Base-by-base conservation (phyloP, 148 eudicot species). In the Amaranthus cruentus region DNA sequence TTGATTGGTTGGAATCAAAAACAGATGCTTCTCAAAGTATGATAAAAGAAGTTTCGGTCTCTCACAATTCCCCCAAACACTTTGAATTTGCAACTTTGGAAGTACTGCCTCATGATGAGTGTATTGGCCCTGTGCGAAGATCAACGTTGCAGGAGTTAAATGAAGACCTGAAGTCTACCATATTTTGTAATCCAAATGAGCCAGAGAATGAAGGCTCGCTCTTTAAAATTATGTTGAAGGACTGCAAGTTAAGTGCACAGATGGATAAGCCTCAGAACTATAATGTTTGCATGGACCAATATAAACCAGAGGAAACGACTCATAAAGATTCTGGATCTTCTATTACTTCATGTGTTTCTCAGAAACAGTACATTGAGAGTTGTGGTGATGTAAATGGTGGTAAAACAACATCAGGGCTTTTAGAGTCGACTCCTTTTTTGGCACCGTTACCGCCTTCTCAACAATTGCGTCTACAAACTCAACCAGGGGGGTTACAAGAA, bases 1-100 rank as follows among this genome's bases (percentile, higher is more conserved):
- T 89, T 66, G 98, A 91, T 81, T 94, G 98, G 98, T 70, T 85
- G 75, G 81, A 58, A 71, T 89, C 93, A n/a, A 89, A 85, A 66
- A 75, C 82, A 64, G 92, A 87, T 83, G 82, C 86, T 67, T 85
- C 90, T 51, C 79, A 81, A 68, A 80, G 78, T 77, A 84, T 88
- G 69, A 84, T 88, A 59, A 89, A 93, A 57, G 82, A 88, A 68
- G 72, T 87, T 59, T 47, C 82, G 62, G 82, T 67, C 54, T 55
- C 92, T 47, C 71, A 83, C 68, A 61, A 66, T 66, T 68, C 77
- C 65, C 77, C 63, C 47, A 89, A 78, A 62, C 78, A 75, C 68
- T 38, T 70, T 47, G 84, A 83, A 57, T 51, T 81, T 59, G 56
- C 66, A 69, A 55, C 74, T 72, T 74, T 77, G 38, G 38, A 28